Conservation (phyloP, 306 rosid genomes). For the Quercus mongolica region DNA sequence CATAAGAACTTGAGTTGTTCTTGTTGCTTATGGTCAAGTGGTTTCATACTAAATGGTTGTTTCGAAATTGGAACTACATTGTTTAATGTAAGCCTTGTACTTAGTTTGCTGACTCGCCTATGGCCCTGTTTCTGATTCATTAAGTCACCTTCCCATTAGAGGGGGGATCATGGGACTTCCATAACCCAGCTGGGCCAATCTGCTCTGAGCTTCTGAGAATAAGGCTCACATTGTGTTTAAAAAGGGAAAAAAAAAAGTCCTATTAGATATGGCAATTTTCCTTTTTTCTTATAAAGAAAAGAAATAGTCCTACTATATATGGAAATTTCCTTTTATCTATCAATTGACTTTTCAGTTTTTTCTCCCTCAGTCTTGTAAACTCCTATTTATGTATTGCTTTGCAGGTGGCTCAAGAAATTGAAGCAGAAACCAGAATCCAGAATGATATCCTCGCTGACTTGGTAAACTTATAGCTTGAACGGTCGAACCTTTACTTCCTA, state of each 20-base stretch:
- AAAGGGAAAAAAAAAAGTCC: neutral
- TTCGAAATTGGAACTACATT: neutral
- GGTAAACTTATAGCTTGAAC: neutral
- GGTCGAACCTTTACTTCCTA: neutral
- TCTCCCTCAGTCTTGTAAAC: neutral
- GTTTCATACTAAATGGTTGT: neutral
- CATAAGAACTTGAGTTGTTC: neutral
- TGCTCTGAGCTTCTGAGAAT: neutral
- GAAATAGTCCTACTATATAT: neutral
- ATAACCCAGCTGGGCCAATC: neutral
- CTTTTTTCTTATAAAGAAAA: neutral
- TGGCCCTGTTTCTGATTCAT: neutral
- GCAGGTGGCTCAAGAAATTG: slow-evolving; percentile 42
- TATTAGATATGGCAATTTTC: neutral
- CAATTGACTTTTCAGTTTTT: neutral
- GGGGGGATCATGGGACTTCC: neutral
- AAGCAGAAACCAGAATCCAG: slow-evolving; percentile 26
- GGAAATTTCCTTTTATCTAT: neutral
- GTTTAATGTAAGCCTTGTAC: neutral
- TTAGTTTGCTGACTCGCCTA: neutral
- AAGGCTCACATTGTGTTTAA: neutral
- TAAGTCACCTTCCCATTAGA: neutral
- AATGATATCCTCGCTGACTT: slow-evolving; percentile 28
- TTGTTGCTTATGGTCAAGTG: neutral
- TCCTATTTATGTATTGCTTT: neutral